These are phyloP conservation scores for Pythium biforme DNA, from an alignment of 352 stramenopile species.

Conservation along the genomic window DNA sequence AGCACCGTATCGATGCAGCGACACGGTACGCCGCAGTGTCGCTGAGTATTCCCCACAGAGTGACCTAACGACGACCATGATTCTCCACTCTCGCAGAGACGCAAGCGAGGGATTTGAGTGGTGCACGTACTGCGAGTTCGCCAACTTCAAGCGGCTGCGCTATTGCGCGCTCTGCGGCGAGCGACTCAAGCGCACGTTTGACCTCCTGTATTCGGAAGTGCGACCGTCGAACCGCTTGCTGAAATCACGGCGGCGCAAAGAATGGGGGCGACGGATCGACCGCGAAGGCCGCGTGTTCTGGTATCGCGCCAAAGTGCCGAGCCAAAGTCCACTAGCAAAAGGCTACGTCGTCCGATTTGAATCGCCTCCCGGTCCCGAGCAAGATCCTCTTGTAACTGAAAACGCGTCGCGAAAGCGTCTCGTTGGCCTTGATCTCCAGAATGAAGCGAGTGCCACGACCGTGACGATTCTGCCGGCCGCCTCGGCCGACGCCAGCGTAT, in stretches of 20 bases:
- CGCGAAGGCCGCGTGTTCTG: constrained; percentile 22
- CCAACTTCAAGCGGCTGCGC: constrained; percentile 41
- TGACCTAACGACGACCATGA: background rate
- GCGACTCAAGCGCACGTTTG: constrained; percentile 21
- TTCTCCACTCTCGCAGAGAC: constrained; percentile 25
- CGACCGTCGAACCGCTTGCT: constrained; percentile 7
- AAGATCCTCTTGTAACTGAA: background rate
- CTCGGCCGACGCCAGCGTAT: constrained; percentile 13
- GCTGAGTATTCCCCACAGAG: background rate
- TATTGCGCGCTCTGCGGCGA: constrained; percentile 46
- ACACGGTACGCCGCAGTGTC: constrained; percentile 23
- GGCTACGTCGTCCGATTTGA: constrained; percentile 18
- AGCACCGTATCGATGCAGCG: constrained; percentile 50
- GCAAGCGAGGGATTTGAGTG: constrained; percentile 30
- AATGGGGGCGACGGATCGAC: constrained; percentile 33
- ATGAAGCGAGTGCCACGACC: background rate
- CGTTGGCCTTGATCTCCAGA: background rate
- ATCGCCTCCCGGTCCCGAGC: background rate
- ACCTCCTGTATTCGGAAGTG: constrained; percentile 21
- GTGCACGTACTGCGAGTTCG: constrained; percentile 43
- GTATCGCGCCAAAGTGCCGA: constrained; percentile 26
- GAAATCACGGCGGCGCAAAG: constrained; percentile 21
- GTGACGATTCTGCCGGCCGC: constrained; percentile 2
- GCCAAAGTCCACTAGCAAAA: background rate
- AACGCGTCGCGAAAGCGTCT: background rate